These are phyloP conservation scores for Eucalyptus coolabah DNA, from an alignment of 345 rosid genomes.

Conservation along the genomic window DNA sequence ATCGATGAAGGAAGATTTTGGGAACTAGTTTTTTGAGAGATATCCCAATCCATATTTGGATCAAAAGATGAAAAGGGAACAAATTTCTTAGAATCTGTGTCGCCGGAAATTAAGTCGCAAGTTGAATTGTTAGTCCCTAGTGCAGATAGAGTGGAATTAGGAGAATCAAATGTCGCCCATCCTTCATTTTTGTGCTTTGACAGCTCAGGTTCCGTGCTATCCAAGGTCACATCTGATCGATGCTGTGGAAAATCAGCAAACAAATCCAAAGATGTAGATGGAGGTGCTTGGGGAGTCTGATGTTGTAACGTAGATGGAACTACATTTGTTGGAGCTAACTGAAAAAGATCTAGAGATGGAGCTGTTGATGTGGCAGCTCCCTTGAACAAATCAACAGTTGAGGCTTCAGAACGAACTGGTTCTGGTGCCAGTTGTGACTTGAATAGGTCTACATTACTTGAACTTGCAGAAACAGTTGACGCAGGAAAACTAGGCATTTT, in stretches of 20 bases:
- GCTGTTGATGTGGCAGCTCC: conserved; percentile 28
- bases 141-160: conserved; percentile 21
- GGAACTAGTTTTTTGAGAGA: conserved; percentile 20
- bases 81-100: conserved; percentile 18
- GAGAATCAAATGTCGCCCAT: conserved; percentile 88
- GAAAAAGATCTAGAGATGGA: conserved; percentile 21
- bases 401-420: conserved; percentile 14
- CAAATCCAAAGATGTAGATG: conserved; percentile 30
- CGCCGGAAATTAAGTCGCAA: conserved; percentile 8
- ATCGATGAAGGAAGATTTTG: conserved; percentile 18
- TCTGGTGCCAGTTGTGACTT: conserved; percentile 11
- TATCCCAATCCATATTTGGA: conserved; percentile 38
- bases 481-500: conserved; percentile 15
- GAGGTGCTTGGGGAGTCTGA: conserved; percentile 33
- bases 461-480: conserved; percentile 14
- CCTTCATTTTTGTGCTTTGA: conserved; percentile 49
- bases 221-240: conserved; percentile 13
- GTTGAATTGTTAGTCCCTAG: conserved; percentile 9
- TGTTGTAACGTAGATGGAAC: conserved; percentile 14
- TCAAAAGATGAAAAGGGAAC: conserved; percentile 26
- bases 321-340: conserved; percentile 6
- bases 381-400: conserved; percentile 62
- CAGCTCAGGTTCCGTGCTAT: conserved; percentile 11
- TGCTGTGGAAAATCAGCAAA: conserved; percentile 34
- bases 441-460: conserved; percentile 32